Evolutionary conservation across 345 rosid species (phyloP).

Genomic region (Gossypium sturtianum): DNA sequence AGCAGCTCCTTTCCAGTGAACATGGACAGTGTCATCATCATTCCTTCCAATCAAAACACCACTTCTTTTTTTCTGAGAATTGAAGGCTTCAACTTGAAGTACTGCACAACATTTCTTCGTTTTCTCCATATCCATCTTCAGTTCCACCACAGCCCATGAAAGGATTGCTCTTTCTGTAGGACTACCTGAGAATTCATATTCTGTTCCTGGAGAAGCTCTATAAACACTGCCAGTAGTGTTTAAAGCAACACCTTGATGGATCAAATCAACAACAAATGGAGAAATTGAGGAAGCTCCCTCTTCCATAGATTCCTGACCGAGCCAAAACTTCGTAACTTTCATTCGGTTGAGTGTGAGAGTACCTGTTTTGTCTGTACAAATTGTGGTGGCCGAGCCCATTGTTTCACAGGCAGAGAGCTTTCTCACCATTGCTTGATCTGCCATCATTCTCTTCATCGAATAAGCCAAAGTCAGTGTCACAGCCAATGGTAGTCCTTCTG

Average conservation of each 20-base stretch:
- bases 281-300: not conserved
- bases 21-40: not conserved
- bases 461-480: conserved; percentile 7
- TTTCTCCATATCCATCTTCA: conserved; percentile 3
- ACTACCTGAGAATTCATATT: not conserved
- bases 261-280: not conserved
- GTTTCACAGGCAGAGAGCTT: conserved; percentile 12
- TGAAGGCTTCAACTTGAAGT: conserved; percentile 3
- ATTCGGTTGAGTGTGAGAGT: conserved; percentile 3
- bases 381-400: not conserved
- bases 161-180: conserved; percentile 8
- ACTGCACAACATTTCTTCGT: not conserved
- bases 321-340: conserved; percentile 2
- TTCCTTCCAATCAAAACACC: not conserved
- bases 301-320: not conserved
- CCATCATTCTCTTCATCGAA: conserved; percentile 10
- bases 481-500: not conserved
- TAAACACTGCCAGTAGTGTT: conserved; percentile 1
- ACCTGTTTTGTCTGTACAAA: conserved; percentile 10
- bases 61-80: conserved; percentile 4
- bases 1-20: conserved; percentile 6
- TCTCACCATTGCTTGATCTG: conserved; percentile 7
- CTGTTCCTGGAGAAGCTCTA: not conserved
- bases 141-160: conserved; percentile 2
- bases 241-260: conserved; percentile 4